These are phyloP conservation scores for Orychophragmus violaceus DNA, from an alignment of 345 rosid species.

Conservation along the genomic window DNA sequence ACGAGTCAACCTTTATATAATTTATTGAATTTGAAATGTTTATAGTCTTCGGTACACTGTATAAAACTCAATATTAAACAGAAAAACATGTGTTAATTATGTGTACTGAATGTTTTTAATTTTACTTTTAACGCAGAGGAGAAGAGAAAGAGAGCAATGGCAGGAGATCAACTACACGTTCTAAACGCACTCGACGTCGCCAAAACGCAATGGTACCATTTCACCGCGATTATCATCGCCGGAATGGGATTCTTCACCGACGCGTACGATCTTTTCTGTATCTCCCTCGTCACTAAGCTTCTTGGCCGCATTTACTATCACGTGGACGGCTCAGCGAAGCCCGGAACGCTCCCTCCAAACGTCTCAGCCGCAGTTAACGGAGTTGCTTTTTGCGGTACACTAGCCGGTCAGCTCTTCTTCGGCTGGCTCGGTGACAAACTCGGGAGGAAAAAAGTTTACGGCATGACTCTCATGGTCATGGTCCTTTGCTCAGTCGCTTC, in stretches of 20 bases:
- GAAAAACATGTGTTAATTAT: too few relatives aligned
- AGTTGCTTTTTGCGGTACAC: constrained; percentile 66
- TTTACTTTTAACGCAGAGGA: constrained; percentile 6
- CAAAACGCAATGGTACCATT: constrained; percentile 80
- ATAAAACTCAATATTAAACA: too few relatives aligned
- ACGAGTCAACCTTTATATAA: too few relatives aligned
- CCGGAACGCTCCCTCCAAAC: constrained; percentile 62
- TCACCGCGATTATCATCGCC: constrained; percentile 68
- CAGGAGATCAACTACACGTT: constrained; percentile 46
- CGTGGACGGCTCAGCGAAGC: constrained; percentile 54
- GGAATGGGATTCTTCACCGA: constrained; percentile 91
- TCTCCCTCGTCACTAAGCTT: constrained; percentile 74
- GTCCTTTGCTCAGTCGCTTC: constrained; percentile 59
- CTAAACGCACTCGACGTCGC: constrained; percentile 65
- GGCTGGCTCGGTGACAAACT: constrained; percentile 82
- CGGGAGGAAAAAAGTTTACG: constrained; percentile 71
- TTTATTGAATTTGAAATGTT: too few relatives aligned
- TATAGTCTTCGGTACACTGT: too few relatives aligned
- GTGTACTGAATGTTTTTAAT: neutral
- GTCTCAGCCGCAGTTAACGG: constrained; percentile 73
- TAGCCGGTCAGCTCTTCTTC: constrained; percentile 68
- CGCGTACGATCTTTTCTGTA: constrained; percentile 76
- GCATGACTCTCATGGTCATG: constrained; percentile 74
- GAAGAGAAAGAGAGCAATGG: constrained; percentile 34
- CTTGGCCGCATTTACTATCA: constrained; percentile 73